Base-by-base conservation (phyloP, 2,329 filamentous ascomycete genomes). In the Colletotrichum sp. region DNA sequence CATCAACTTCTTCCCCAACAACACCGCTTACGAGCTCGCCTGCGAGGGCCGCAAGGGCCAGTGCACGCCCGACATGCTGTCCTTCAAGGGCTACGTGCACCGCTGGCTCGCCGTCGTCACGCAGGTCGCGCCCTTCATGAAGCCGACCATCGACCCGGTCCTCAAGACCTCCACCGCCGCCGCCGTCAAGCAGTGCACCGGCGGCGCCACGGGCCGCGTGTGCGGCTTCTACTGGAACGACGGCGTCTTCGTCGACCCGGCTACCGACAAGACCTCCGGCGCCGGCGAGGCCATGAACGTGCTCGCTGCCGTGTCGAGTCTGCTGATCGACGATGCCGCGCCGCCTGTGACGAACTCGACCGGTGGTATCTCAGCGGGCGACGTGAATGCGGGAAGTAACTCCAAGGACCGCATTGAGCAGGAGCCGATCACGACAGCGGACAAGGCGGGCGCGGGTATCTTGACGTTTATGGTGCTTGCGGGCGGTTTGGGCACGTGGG, bases 31-130 rank as follows among this genome's bases (percentile, higher is more conserved):
- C 71, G 94, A 96, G 83, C 84, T 91, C 4, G 87, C 91, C 15
- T 96, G 94, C 84, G 94, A 95, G 78, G 79, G 81, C 38, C 79
- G 82, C 32, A 84, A 88, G 4, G 84, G 81, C 26, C 88, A 85
- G 24, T 96, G 95, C 86, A 93, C 93, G 73, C 88, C 90, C 64
- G 95, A 96, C 79, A 94, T 95, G 87, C 84, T 91, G 75, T 91
- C 91, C 3, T 96, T 94, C 89, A 95, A 95, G 83, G 93, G 93
- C 52, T 92, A 93, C 73, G 86, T 94, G 21, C 88, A 92, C 78
- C 89, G 92, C 55, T 94, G 93, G 91, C 86, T 95, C 78, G 87
- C 90, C 6, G 87, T 89, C 26, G 88, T 90, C 2, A 89, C 91
- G 3, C 88, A 93, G 78, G 72, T 95, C n/a, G 92, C 91, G 1